phyloP scores from a whole-genome alignment of 768 basidiomycete genomes.

The Scleroderma citrinum region DNA sequence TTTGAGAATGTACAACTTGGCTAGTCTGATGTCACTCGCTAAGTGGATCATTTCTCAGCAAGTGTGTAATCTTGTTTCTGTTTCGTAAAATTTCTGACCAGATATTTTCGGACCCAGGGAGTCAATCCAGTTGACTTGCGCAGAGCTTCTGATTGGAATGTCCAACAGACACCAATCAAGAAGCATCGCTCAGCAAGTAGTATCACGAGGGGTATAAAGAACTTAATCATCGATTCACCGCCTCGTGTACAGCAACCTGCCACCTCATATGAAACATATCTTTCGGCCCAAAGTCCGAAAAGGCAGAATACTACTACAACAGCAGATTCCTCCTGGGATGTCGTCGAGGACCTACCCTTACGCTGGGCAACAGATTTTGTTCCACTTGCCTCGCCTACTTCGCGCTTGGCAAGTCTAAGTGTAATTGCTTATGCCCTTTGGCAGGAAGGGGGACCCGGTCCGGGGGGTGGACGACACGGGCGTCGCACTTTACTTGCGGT shows the following conservation, averaged over 20 bases:
- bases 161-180: slow-evolving; percentile 40
- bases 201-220: slow-evolving; percentile 59
- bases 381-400: slow-evolving; percentile 63
- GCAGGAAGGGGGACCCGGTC: slow-evolving; percentile 47
- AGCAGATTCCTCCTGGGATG: slow-evolving; percentile 59
- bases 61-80: slow-evolving; percentile 30
- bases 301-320: slow-evolving; percentile 26
- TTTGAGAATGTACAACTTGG: slow-evolving; percentile 79
- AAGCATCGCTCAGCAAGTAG: slow-evolving; percentile 50
- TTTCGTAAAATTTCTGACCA: slow-evolving; percentile 6
- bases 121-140: slow-evolving; percentile 56
- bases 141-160: slow-evolving; percentile 44
- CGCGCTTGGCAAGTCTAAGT: slow-evolving; percentile 51
- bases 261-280: slow-evolving; percentile 24
- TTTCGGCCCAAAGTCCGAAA: slow-evolving; percentile 23
- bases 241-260: slow-evolving; percentile 21
- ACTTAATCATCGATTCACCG: slow-evolving; percentile 43
- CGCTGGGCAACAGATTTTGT: slow-evolving; percentile 88
- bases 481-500: slow-evolving; percentile 60
- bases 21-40: slow-evolving; percentile 67
- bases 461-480: slow-evolving; percentile 39
- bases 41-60: slow-evolving; percentile 68
- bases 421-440: slow-evolving; percentile 67
- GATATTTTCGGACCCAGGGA: slow-evolving; percentile 34
- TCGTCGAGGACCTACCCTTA: slow-evolving; percentile 66